phyloP scores from a whole-genome alignment of 441 rosid genomes.

The Erodium texanum region DNA sequence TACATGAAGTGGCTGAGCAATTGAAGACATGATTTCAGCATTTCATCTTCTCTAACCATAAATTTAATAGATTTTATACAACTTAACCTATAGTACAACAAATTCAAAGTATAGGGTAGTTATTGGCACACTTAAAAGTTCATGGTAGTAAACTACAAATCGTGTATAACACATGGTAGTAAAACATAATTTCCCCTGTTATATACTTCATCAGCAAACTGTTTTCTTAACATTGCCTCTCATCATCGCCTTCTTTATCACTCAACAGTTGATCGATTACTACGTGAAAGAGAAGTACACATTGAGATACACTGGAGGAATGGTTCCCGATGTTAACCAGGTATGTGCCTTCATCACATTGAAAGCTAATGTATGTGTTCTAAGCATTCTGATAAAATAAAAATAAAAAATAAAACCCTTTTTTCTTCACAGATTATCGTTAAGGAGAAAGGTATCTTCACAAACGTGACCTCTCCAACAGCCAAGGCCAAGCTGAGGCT shows the following conservation, averaged over 20 bases:
- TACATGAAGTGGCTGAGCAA: too few species aligned
- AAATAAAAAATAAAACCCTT: too few species aligned
- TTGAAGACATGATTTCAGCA: too few species aligned
- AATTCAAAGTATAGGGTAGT: too few species aligned
- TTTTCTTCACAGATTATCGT: conserved; percentile 52
- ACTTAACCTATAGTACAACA: too few species aligned
- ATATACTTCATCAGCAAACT: background rate
- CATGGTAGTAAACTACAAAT: too few species aligned
- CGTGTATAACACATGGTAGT: too few species aligned
- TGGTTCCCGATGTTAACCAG: conserved; percentile 99
- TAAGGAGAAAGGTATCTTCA: conserved; percentile 91
- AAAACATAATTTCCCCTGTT: too few species aligned
- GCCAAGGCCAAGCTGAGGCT: conserved; percentile 91
- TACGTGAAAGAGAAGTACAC: conserved; percentile 89
- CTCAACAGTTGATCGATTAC: conserved; percentile 63
- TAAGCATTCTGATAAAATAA: too few species aligned
- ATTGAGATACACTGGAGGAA: conserved; percentile 97
- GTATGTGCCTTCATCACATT: conserved; percentile 21
- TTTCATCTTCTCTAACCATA: too few species aligned
- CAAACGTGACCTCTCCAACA: conserved; percentile 76
- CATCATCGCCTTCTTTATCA: conserved; percentile 4
- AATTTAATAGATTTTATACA: too few species aligned
- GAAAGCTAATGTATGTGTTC: background rate
- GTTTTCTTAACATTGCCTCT: background rate
- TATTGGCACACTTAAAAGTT: too few species aligned